Percentiles rank a stretch among this genome's conserved stretches.
Conservation (phyloP, 208 protist genomes). For the Wallacemonas sp. region DNA sequence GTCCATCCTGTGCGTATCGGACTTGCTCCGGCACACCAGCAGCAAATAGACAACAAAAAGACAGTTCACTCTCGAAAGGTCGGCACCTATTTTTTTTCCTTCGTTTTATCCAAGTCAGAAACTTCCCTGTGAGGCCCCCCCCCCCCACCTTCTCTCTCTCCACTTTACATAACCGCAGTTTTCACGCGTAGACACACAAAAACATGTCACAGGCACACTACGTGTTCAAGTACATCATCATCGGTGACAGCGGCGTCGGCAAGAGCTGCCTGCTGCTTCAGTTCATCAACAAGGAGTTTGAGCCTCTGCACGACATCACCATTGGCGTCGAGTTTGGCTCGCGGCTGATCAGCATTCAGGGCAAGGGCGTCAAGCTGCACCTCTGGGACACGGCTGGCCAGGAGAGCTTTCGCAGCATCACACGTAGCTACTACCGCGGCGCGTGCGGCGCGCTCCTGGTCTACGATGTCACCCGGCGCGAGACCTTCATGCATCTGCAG, state of each 20-base stretch:
- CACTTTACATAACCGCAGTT: too few species aligned
- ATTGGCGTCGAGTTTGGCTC: slow-evolving; percentile 99
- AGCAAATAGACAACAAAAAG: too few species aligned
- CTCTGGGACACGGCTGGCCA: slow-evolving; percentile 98
- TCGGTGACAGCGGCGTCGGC: slow-evolving; percentile 96
- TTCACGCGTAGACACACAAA: slow-evolving; percentile 18
- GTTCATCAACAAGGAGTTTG: slow-evolving; percentile 99
- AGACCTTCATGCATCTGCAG: slow-evolving; percentile 97
- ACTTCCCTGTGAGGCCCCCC: too few species aligned
- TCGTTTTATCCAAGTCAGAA: too few species aligned
- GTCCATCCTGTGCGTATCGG: too few species aligned
- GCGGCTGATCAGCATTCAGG: slow-evolving; percentile 94
- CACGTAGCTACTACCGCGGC: slow-evolving; percentile 99
- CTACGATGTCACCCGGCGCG: slow-evolving; percentile 97
- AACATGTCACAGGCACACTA: slow-evolving; percentile 59
- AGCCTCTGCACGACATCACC: slow-evolving; percentile 99
- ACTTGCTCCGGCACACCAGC: too few species aligned
- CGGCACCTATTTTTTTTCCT: too few species aligned
- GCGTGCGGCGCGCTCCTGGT: slow-evolving; percentile 98
- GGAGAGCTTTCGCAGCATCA: slow-evolving; percentile 99
- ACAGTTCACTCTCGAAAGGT: too few species aligned
- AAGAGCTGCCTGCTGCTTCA: slow-evolving; percentile 99
- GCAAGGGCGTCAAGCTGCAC: slow-evolving; percentile 98
- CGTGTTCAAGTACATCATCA: slow-evolving; percentile 99
- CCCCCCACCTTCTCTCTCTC: too few species aligned